These are phyloP conservation scores for Cryomyces minteri DNA, from an alignment of 495 filamentous ascomycete genomes.

Conservation along the genomic window DNA sequence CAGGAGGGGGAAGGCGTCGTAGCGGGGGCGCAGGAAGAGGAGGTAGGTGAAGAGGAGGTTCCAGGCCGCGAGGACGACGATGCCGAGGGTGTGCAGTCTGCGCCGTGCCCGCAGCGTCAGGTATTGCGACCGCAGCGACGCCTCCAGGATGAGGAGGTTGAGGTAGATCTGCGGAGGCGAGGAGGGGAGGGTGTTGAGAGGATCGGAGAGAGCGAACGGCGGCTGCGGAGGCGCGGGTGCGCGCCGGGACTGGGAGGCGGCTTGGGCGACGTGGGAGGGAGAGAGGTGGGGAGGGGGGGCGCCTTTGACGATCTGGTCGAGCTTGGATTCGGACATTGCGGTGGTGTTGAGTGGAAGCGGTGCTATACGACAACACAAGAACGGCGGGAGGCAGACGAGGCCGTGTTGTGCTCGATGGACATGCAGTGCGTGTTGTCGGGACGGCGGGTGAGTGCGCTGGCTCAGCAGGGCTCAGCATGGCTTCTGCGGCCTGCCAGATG, in stretches of 20 bases:
- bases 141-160: slow-evolving; percentile 93
- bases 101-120: slow-evolving; percentile 73
- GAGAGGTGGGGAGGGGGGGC: slow-evolving; percentile 32
- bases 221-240: slow-evolving; percentile 18
- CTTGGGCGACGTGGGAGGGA: slow-evolving; percentile 16
- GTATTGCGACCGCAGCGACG: slow-evolving; percentile 82
- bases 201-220: slow-evolving; percentile 37
- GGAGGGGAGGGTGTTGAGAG: slow-evolving; percentile 63
- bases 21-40: slow-evolving; percentile 73
- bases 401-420: no score
- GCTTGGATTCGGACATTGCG: slow-evolving; percentile 35
- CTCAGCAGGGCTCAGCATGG: no score
- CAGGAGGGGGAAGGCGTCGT: slow-evolving; percentile 30
- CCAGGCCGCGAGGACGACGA: slow-evolving; percentile 63
- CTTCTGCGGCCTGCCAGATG: no score
- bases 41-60: slow-evolving; percentile 66
- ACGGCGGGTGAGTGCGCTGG: no score
- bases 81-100: slow-evolving; percentile 89
- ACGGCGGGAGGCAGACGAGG: no score
- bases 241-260: slow-evolving; percentile 12
- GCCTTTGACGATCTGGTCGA: slow-evolving; percentile 83
- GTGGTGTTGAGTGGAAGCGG: neutral
- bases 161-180: slow-evolving; percentile 95
- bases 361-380: neutral
- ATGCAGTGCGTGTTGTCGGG: no score